These are phyloP conservation scores for Sideroxylon spinosum DNA, from an alignment of 179 eudicot genomes.

Conservation along the genomic window DNA sequence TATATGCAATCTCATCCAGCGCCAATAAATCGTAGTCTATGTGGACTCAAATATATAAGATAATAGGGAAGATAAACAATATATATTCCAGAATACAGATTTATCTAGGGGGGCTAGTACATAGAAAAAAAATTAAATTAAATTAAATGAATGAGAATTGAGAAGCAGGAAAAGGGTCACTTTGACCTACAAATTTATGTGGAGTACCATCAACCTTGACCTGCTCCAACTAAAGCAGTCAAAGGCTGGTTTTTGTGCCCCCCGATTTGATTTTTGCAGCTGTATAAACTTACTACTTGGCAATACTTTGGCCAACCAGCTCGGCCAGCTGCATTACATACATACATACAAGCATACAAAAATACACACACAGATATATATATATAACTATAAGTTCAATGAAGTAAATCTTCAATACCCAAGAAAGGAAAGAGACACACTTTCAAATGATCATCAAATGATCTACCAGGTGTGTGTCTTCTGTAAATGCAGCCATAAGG, in stretches of 20 bases:
- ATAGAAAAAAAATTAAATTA: no score
- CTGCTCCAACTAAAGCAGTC: constrained; percentile 16
- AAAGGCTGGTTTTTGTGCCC: constrained; percentile 23
- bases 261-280: constrained; percentile 11
- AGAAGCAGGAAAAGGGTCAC: background rate
- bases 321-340: constrained; percentile 21
- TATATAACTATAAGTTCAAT: no score
- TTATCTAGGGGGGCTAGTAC: no score
- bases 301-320: constrained; percentile 19
- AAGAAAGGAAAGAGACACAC: background rate
- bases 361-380: no score
- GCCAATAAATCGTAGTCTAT: no score
- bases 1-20: no score
- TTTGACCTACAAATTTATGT: background rate
- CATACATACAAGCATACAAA: background rate
- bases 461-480: background rate
- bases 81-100: no score
- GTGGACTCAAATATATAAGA: no score
- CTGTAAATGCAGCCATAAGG: background rate
- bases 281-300: constrained; percentile 20
- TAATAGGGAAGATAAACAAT: no score
- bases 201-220: constrained; percentile 20
- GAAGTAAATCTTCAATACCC: background rate
- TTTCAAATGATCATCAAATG: background rate
- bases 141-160: no score